phyloP scores from a whole-genome alignment of 495 filamentous ascomycete species.

The Astrothelium subdiscretum region DNA sequence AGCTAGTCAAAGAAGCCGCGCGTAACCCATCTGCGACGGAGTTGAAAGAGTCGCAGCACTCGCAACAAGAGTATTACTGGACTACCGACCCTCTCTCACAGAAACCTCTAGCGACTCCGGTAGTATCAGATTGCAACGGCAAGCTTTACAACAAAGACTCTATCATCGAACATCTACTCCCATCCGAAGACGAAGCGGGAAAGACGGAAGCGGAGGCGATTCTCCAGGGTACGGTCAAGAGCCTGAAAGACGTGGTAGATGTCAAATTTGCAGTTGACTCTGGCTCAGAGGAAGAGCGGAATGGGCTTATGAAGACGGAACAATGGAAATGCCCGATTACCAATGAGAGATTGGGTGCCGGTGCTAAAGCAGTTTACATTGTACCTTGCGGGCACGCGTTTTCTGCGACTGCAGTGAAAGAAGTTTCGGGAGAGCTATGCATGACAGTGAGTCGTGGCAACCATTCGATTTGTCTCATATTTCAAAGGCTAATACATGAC shows the following conservation, averaged over 20 bases:
- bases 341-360: slow-evolving; percentile 64
- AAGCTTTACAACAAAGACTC: slow-evolving; percentile 93
- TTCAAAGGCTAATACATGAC: not conserved
- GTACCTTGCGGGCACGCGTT: slow-evolving; percentile 96
- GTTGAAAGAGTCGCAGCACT: slow-evolving; percentile 75
- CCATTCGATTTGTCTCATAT: too few species aligned
- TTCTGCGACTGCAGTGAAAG: slow-evolving; percentile 68
- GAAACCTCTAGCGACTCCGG: slow-evolving; percentile 53
- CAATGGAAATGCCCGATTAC: slow-evolving; percentile 78
- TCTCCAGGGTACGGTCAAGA: slow-evolving; percentile 60
- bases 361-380: slow-evolving; percentile 72
- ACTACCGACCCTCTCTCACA: slow-evolving; percentile 75
- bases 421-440: slow-evolving; percentile 55
- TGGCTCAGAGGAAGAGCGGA: slow-evolving; percentile 31
- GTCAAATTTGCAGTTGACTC: slow-evolving; percentile 61
- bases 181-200: slow-evolving; percentile 38
- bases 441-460: slow-evolving; percentile 49
- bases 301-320: slow-evolving; percentile 22
- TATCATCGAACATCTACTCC: slow-evolving; percentile 68
- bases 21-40: slow-evolving; percentile 73
- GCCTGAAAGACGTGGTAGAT: slow-evolving; percentile 78
- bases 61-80: slow-evolving; percentile 78
- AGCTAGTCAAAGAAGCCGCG: slow-evolving; percentile 85
- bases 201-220: slow-evolving; percentile 53
- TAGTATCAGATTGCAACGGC: slow-evolving; percentile 77